Base-by-base conservation (phyloP, 495 filamentous ascomycete species). In the Talaromyces ruber region DNA sequence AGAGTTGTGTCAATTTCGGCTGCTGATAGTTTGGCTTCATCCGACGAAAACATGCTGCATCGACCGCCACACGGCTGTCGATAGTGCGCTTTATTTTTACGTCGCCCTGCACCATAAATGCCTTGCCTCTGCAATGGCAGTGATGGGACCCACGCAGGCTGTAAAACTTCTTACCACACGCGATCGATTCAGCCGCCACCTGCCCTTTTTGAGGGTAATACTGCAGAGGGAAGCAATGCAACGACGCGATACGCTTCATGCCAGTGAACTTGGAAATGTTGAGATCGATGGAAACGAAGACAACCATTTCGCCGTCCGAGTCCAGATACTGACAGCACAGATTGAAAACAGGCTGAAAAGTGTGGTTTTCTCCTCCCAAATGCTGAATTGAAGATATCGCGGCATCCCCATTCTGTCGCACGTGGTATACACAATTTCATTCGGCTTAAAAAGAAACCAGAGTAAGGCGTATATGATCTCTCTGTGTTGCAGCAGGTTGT, bases 391-490 rank as follows among this genome's bases (percentile, higher is more conserved):
- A 21, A 71, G 45, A 61, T 64, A 72, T 52, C 61, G 58, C 6
- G 70, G 68, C 55, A 76, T 65, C 26, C 68, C 62, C 3, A 74
- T 74, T 25, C 77, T 73, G 25, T 65, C 60, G 53, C 71, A 77
- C 9, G 64, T 75, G 18, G 76, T 80, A 65, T 75, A 79, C 4
- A 78, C 63, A 37, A 70, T 56, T 1, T 66, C 67, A 58, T 76
- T 76, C 58, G 73, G 72, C 34, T 75, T 72, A 60, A 80, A 79
- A 24, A 80, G 65, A 14, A 74, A 72, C 77, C 72, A 79, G 24
- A 81, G 72, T 30, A 81, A 71, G 29, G 79, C 74, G 61, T 75
- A 80, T 8, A 74, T 78, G 52, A 80, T 80, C 62, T 79, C 68
- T 28, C 70, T 57, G 60, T 68, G 60, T 43, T 66, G 53, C 6